These are phyloP conservation scores for Gloeophyllum trabeum DNA, from an alignment of 768 basidiomycete species.

Conservation along the genomic window DNA sequence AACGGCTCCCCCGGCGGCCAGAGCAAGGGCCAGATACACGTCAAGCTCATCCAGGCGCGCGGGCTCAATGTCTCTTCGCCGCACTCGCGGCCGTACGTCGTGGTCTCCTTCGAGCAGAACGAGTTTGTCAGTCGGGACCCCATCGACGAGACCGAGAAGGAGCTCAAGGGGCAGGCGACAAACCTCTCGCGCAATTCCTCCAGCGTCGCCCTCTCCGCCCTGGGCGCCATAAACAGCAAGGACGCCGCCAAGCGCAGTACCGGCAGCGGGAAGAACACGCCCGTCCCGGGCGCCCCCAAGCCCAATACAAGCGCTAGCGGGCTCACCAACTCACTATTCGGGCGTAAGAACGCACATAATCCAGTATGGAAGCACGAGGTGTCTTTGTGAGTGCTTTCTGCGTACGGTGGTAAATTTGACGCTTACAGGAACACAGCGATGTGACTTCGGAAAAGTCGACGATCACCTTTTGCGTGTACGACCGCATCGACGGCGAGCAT, in stretches of 20 bases:
- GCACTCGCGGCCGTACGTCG: slow-evolving; percentile 76
- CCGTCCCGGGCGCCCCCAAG: slow-evolving; percentile 4
- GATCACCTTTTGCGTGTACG: slow-evolving; percentile 87
- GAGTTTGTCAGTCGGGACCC: slow-evolving; percentile 94
- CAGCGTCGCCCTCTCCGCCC: slow-evolving; percentile 52
- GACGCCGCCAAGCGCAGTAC: slow-evolving; percentile 25
- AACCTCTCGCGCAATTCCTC: slow-evolving; percentile 44
- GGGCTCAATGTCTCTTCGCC: slow-evolving; percentile 63
- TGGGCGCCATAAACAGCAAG: slow-evolving; percentile 49
- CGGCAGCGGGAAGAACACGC: slow-evolving; percentile 24
- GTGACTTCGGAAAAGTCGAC: slow-evolving; percentile 81
- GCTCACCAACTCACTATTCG: slow-evolving; percentile 3
- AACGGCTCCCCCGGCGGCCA: slow-evolving; percentile 19
- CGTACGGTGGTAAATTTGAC: slow-evolving; percentile 6
- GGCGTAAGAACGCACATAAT: slow-evolving; percentile 53
- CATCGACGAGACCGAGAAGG: slow-evolving; percentile 75
- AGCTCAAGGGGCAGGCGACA: slow-evolving; percentile 73
- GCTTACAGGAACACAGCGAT: slow-evolving; percentile 47
- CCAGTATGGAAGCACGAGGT: slow-evolving; percentile 99
- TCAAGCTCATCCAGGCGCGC: slow-evolving; percentile 91
- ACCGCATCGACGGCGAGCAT: slow-evolving; percentile 71
- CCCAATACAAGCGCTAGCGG: background rate
- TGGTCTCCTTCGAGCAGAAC: slow-evolving; percentile 98
- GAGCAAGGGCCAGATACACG: slow-evolving; percentile 73
- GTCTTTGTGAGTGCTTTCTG: slow-evolving; percentile 53